phyloP scores from a whole-genome alignment of 306 rosid genomes.

The Biancaea sappan region DNA sequence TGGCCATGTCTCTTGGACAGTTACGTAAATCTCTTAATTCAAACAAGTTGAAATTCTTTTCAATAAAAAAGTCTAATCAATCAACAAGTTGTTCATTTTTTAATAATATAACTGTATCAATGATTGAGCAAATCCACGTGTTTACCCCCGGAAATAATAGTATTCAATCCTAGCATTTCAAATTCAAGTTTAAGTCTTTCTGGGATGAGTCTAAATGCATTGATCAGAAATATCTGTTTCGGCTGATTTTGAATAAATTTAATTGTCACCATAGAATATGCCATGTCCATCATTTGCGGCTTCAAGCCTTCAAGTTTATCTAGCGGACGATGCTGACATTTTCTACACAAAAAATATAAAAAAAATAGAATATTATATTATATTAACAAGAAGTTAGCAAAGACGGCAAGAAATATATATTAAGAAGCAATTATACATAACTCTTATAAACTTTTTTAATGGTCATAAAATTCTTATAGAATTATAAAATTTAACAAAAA shows the following conservation, averaged over 20 bases:
- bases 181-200: conserved; percentile 16
- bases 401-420: conserved; percentile 14
- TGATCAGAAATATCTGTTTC: not conserved
- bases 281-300: conserved; percentile 31
- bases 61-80: conserved; percentile 28
- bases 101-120: not conserved
- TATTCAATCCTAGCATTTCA: conserved; percentile 37
- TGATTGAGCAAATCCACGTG: conserved; percentile 38
- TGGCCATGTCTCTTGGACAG: conserved; percentile 31
- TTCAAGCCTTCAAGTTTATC: not conserved
- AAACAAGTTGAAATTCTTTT: conserved; percentile 49
- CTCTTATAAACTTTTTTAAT: too few species aligned
- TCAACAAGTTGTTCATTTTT: conserved; percentile 16
- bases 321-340: not conserved
- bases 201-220: conserved; percentile 9
- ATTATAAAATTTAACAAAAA: too few species aligned
- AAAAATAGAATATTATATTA: not conserved
- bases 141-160: conserved; percentile 1
- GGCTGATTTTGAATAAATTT: not conserved
- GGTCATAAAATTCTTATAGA: too few species aligned
- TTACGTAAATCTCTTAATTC: conserved; percentile 42
- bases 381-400: not conserved
- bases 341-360: not conserved
- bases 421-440: too few species aligned
- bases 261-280: not conserved